Evolutionary conservation across 495 filamentous ascomycete species (phyloP), one percentile per base, ranked within the genome.

Genomic region (Penicillium ucsense): DNA sequence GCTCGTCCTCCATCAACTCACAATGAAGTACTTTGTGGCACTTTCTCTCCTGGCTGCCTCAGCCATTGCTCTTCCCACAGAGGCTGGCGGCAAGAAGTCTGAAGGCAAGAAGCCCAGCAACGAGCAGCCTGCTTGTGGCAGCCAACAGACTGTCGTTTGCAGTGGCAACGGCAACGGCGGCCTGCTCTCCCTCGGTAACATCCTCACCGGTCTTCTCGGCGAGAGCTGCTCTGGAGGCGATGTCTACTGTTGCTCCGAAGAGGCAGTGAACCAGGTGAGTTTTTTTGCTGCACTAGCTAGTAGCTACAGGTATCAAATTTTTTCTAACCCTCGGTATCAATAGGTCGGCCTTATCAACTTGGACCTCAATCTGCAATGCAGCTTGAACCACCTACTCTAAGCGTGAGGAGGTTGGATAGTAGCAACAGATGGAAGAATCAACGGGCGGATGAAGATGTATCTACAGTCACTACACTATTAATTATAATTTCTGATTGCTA

Each of bases 171-270:
- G 53, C 30, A 56, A 56, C 33, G 53, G 38, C 5, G 49, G 53
- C 38, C 43, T 56, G 3, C 7, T 56, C 0, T 46, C 49, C 37
- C 43, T 56, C 10, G 53, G 53, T 30, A 56, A 56, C 38, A 8
- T 56, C n/a, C 38, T 42, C 8, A 3, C 29, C 11, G 53, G 53
- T 40, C 38, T 43, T 7, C 53, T 56, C 10, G 53, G 53, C 9
- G 39, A 40, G 9, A 37, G n/a, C 42, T 56, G 53, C 43, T 40
- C 53, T 4, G 46, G 38, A 20, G 53, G 53, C 12, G 46, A 47
- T 11, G 49, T 52, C 11, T 56, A 56, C 46, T 56, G 53, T 46
- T 56, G 53, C 41, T 30, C 42, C 4, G 12, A 39, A 28, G 38
- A 41, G 2, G 50, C 47, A 12, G 40, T 52, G 12, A 36, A 48